Evolutionary conservation across 73 alveolate genomes (phyloP).

Genomic region (Symbiodinium pilosum): DNA sequence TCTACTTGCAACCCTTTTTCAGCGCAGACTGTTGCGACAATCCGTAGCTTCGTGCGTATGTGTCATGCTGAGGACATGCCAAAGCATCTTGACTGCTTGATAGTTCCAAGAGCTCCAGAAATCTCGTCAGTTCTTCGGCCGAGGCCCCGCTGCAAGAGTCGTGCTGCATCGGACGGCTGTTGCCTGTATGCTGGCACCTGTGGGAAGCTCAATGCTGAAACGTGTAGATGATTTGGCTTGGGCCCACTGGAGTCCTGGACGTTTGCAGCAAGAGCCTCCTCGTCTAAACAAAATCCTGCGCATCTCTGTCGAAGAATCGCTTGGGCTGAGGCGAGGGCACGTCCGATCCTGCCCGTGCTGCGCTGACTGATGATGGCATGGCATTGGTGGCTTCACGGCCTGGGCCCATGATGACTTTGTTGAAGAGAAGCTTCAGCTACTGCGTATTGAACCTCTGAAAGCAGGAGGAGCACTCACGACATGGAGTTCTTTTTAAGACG

Average conservation of each 20-base stretch:
- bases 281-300: too few relatives aligned
- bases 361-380: constrained; percentile 44
- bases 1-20: neutral
- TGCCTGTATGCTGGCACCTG: constrained; percentile 45
- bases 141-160: constrained; percentile 41
- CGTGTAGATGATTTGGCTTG: neutral
- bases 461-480: constrained; percentile 70
- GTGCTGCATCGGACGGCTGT: constrained; percentile 34
- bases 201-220: neutral
- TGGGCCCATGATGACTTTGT: neutral
- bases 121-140: too few relatives aligned
- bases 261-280: too few relatives aligned
- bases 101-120: too few relatives aligned
- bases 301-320: too few relatives aligned
- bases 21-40: neutral
- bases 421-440: neutral
- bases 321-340: constrained; percentile 47
- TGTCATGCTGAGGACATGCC: neutral
- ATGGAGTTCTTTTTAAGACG: constrained; percentile 47
- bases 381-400: constrained; percentile 72
- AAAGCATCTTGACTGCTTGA: neutral
- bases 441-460: too few relatives aligned
- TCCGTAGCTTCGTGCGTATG: neutral
- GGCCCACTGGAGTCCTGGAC: too few relatives aligned
- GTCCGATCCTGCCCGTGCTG: constrained; percentile 36